Evolutionary conservation across 139 green algal species (phyloP).

Genomic region (Microglena sp.): DNA sequence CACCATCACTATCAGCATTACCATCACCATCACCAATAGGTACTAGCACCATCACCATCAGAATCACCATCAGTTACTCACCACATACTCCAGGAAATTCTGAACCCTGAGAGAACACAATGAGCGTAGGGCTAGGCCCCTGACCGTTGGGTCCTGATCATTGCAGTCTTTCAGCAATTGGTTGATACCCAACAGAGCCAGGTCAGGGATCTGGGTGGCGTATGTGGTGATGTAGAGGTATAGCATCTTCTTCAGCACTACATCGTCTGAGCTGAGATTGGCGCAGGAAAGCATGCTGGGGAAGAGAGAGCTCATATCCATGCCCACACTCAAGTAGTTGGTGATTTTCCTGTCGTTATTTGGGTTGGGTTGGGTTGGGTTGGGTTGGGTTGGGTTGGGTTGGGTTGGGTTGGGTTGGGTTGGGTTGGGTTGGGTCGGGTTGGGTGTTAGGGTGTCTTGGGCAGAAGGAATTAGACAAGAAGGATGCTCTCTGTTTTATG

Average conservation of each 20-base stretch:
- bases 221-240: conserved; percentile 89
- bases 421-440: too few relatives aligned
- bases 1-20: too few relatives aligned
- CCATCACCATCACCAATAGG: too few relatives aligned
- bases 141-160: conserved; percentile 85
- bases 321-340: conserved; percentile 85
- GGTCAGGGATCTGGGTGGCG: conserved; percentile 63
- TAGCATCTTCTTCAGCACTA: conserved; percentile 95
- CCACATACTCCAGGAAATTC: conserved; percentile 94
- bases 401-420: too few relatives aligned
- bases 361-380: too few relatives aligned
- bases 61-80: too few relatives aligned
- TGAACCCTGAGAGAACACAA: conserved; percentile 81
- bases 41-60: too few relatives aligned
- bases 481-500: background rate
- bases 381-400: too few relatives aligned
- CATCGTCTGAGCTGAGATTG: conserved; percentile 59
- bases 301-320: conserved; percentile 91
- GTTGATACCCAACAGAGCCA: conserved; percentile 80
- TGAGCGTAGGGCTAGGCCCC: conserved; percentile 83
- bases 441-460: background rate
- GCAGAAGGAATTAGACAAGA: background rate
- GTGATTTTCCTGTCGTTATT: conserved; percentile 59
- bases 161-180: conserved; percentile 71
- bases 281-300: conserved; percentile 54